Evolutionary conservation across 495 filamentous ascomycete genomes (phyloP).

Genomic region (Tuber magnatum): DNA sequence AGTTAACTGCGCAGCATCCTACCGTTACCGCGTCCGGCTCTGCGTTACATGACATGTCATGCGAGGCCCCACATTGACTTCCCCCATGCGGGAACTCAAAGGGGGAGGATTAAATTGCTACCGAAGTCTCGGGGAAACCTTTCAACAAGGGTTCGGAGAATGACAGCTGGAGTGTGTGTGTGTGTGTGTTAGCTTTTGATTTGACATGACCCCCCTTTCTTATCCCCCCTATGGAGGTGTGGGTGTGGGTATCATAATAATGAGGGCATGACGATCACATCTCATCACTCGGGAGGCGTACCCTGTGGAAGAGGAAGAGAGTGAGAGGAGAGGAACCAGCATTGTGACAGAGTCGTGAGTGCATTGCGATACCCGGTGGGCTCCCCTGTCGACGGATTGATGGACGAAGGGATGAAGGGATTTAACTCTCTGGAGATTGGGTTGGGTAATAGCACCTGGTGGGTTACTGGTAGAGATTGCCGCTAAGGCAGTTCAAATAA

Average conservation of each 20-base stretch:
- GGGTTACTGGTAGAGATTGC: not conserved
- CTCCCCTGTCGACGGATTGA: not conserved
- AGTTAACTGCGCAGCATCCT: not conserved
- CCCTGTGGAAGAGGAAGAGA: not conserved
- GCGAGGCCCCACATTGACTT: not conserved
- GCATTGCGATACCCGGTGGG: not conserved
- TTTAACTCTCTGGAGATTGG: not conserved
- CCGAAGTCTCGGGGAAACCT: not conserved
- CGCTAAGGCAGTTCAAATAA: not conserved
- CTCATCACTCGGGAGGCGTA: not conserved
- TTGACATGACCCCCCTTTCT: not conserved
- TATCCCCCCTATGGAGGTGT: not conserved
- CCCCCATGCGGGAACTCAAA: not conserved
- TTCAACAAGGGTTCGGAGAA: constrained; percentile 1
- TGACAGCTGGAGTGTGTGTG: not conserved
- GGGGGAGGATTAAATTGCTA: not conserved
- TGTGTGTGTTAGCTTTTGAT: not conserved
- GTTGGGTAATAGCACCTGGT: not conserved
- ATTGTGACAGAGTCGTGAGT: not conserved
- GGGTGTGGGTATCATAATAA: not conserved
- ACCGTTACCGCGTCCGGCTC: not conserved
- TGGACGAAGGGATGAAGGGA: not conserved
- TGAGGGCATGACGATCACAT: not conserved
- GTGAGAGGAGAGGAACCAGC: not conserved
- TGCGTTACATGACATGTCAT: not conserved